Conservation (phyloP, 2,329 filamentous ascomycete genomes). For the Fusarium succisae region DNA sequence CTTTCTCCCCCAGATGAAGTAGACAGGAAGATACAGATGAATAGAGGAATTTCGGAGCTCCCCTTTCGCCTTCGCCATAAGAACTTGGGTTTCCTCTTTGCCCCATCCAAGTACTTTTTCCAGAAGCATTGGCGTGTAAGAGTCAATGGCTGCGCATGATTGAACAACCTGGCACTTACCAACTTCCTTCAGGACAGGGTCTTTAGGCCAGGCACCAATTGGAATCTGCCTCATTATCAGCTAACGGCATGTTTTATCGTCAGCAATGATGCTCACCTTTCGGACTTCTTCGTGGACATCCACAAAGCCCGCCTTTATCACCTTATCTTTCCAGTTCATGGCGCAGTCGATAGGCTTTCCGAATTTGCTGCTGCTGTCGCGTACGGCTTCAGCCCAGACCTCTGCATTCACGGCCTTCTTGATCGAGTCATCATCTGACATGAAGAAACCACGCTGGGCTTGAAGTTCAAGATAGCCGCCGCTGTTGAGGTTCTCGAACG, state of each 20-base stretch:
- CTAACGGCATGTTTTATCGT: background rate
- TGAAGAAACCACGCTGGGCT: slow-evolving; percentile 7
- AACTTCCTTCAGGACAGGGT: slow-evolving; percentile 16
- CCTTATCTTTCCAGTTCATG: slow-evolving; percentile 14
- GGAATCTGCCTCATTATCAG: background rate
- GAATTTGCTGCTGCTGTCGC: slow-evolving; percentile 17
- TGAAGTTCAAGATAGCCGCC: slow-evolving; percentile 27
- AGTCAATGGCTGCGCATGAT: slow-evolving; percentile 27
- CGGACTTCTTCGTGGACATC: slow-evolving; percentile 22
- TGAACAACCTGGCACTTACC: slow-evolving; percentile 26
- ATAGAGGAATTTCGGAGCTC: slow-evolving; percentile 34
- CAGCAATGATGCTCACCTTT: background rate
- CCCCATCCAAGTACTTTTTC: slow-evolving; percentile 29
- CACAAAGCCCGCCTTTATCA: slow-evolving; percentile 15
- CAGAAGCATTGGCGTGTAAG: slow-evolving; percentile 30
- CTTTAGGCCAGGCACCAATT: slow-evolving; percentile 26
- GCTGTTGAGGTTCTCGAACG: slow-evolving; percentile 11
- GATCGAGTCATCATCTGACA: slow-evolving; percentile 27
- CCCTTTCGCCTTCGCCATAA: slow-evolving; percentile 33
- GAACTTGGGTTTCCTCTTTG: slow-evolving; percentile 26
- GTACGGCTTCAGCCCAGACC: slow-evolving; percentile 10
- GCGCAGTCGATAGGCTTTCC: slow-evolving; percentile 26
- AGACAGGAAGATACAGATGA: slow-evolving; percentile 27
- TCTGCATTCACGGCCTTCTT: slow-evolving; percentile 23
- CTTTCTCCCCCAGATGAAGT: slow-evolving; percentile 24